Percentiles rank a stretch among this genome's conserved stretches.
Evolutionary conservation across 2,329 filamentous ascomycete species (phyloP).

Genomic region (Colletotrichum australisinense): DNA sequence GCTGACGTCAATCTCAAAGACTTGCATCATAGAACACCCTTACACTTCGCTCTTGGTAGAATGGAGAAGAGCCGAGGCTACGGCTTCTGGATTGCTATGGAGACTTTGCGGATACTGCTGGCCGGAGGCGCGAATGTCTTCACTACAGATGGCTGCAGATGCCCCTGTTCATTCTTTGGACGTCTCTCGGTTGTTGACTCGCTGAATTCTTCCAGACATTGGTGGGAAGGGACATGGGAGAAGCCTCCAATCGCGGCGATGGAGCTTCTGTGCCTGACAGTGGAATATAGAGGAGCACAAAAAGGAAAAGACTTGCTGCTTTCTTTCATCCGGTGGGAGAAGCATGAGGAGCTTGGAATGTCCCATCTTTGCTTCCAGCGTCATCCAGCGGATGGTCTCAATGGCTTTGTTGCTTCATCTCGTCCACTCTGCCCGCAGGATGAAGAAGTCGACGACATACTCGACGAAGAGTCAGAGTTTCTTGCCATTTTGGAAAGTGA

Average conservation of each 20-base stretch:
- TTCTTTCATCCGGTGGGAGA: background rate
- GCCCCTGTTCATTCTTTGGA: background rate
- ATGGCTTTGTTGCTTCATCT: rapidly evolving
- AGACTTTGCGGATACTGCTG: background rate
- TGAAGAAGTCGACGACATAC: background rate
- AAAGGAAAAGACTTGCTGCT: background rate
- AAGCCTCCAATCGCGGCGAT: background rate
- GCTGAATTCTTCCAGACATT: background rate
- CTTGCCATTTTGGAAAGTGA: background rate
- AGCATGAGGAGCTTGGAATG: slow-evolving; percentile 5
- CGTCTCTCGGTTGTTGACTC: background rate
- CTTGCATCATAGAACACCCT: background rate
- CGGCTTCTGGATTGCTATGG: background rate
- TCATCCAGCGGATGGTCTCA: rapidly evolving
- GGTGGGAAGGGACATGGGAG: rapidly evolving
- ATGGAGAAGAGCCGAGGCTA: rapidly evolving
- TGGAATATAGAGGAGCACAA: background rate
- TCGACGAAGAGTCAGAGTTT: background rate
- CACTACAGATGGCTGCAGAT: background rate
- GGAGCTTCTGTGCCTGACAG: background rate
- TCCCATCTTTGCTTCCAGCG: slow-evolving; percentile 15
- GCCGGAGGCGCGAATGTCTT: background rate
- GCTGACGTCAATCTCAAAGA: background rate
- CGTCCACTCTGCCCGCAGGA: too few species aligned
- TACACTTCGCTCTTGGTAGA: background rate